Evolutionary conservation across 306 rosid species (phyloP).

Genomic region (Vigna mungo): DNA sequence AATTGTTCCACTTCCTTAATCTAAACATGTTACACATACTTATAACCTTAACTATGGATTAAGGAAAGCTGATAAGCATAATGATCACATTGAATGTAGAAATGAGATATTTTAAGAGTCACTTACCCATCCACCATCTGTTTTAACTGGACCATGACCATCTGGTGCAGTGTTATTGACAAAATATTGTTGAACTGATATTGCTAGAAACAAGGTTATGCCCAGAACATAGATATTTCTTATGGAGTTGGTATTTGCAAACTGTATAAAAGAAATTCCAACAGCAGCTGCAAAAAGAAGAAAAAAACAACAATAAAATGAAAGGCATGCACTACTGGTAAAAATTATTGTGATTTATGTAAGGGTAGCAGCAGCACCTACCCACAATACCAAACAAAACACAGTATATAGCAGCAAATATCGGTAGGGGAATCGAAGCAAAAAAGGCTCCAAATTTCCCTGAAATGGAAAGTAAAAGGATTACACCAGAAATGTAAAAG

Average conservation of each 20-base stretch:
- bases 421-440: conserved; percentile 91
- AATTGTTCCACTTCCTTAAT: not conserved
- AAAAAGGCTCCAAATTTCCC: conserved; percentile 97
- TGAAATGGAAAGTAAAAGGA: conserved; percentile 49
- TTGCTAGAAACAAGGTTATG: conserved; percentile 80
- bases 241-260: conserved; percentile 74
- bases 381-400: conserved; percentile 86
- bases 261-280: conserved; percentile 78
- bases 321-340: not conserved
- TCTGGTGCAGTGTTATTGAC: conserved; percentile 59
- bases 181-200: conserved; percentile 92
- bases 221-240: conserved; percentile 88
- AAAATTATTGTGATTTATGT: not conserved
- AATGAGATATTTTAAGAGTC: not conserved
- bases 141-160: conserved; percentile 88
- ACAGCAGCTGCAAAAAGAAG: conserved; percentile 65
- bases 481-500: conserved; percentile 9
- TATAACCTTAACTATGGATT: not conserved
- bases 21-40: not conserved
- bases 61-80: not conserved
- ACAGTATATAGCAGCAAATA: conserved; percentile 91
- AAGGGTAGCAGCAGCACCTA: conserved; percentile 50
- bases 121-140: conserved; percentile 91
- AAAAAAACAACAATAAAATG: not conserved
- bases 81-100: not conserved